Base-by-base conservation (phyloP, 768 basidiomycete genomes). In the Tricholoma terreum region DNA sequence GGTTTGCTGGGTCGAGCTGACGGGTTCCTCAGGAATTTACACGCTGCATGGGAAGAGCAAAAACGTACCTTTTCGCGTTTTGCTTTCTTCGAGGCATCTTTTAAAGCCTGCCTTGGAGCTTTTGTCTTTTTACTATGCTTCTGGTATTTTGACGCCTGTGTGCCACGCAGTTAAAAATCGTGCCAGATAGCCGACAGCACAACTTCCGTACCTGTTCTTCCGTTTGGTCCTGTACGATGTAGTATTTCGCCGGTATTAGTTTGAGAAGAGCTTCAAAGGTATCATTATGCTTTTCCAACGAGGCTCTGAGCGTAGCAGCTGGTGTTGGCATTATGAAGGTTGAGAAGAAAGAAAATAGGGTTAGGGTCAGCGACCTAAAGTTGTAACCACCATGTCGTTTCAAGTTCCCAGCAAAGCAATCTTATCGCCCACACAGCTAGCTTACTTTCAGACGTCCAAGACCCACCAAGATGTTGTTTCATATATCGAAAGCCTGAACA, bases 1-100 rank as follows among this genome's bases (percentile, higher is more conserved):
- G 81, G 73, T 96, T 94, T 6, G 85, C 87, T 1, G 96, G 96
- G 71, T 98, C 94, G 63, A 97, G 89, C 94, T 98, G 36, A 42
- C 58, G 11, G 19, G 50, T 5, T 27, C 15, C 17, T 31, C 42
- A 52, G 12, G 49, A 50, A 56, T 60, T 59, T 43, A 38, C 11
- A 56, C 4, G 6, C 33, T 22, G 10, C 1, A 12, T 24, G 10
- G 14, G 14, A 56, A 22, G 19, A 55, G 9, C 7, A n/a, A 45
- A 46, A 57, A 67, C 71, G 21, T 54, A 91, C 94, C 82, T 94
- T 95, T 55, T 90, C 90, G 42, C 85, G 81, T 69, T 89, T 92
- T 0, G 92, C 92, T 65, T 92, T 94, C 72, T 89, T 92, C 10
- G 90, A 85, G 1, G 87, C 90, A 70, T 95, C 92, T 68, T 96